Conservation (phyloP, 2,329 filamentous ascomycete species). For the Colletotrichum cuscutae region DNA sequence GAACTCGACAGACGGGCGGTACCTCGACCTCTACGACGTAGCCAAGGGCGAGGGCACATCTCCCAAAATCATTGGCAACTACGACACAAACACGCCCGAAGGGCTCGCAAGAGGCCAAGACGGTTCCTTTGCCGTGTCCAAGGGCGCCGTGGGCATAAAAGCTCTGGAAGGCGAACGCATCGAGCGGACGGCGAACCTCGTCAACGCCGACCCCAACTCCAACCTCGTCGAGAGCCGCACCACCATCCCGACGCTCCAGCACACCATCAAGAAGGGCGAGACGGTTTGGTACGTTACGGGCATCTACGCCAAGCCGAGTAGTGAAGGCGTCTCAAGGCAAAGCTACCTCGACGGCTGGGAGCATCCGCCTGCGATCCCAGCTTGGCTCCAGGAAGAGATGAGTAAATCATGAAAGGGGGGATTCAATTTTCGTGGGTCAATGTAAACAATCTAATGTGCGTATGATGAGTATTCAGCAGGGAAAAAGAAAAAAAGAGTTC, state of each 20-base stretch:
- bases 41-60: constrained; percentile 59
- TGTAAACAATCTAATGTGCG: too few species aligned
- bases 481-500: too few species aligned
- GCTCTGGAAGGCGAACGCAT: constrained; percentile 59
- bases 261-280: constrained; percentile 67
- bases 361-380: constrained; percentile 65
- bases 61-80: constrained; percentile 69
- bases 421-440: too few species aligned
- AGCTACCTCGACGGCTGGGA: constrained; percentile 72
- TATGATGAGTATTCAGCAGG: too few species aligned
- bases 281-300: constrained; percentile 75
- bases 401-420: constrained; percentile 30
- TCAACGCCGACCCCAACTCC: constrained; percentile 82
- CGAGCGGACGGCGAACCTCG: constrained; percentile 68
- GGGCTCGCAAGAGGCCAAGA: constrained; percentile 60
- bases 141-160: constrained; percentile 67
- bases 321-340: constrained; percentile 59
- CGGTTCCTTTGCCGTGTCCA: constrained; percentile 67
- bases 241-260: constrained; percentile 75
- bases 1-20: constrained; percentile 57
- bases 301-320: constrained; percentile 75
- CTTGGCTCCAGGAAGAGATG: constrained; percentile 69
- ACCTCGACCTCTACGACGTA: constrained; percentile 57
- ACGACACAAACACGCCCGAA: constrained; percentile 65
- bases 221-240: constrained; percentile 80